Conservation (phyloP, 108 stramenopile species). For the Skeletonema grethae region DNA sequence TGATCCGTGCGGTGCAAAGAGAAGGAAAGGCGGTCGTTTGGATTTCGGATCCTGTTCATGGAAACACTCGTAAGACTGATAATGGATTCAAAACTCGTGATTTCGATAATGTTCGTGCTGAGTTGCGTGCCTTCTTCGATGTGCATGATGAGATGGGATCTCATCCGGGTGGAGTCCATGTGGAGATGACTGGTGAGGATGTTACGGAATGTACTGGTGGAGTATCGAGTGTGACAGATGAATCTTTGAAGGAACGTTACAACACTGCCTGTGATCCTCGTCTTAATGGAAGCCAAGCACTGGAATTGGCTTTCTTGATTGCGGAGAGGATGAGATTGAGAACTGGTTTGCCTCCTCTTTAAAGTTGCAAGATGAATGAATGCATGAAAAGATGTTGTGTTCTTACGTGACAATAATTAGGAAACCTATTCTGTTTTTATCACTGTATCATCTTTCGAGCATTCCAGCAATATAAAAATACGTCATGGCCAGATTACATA, state of each 20-base stretch:
- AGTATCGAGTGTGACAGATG: conserved; percentile 82
- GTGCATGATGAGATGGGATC: conserved; percentile 98
- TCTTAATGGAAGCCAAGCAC: conserved; percentile 96
- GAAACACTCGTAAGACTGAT: conserved; percentile 96
- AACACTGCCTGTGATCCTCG: conserved; percentile 97
- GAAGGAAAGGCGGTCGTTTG: conserved; percentile 96
- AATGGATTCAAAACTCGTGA: conserved; percentile 95
- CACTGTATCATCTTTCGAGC: too few relatives aligned
- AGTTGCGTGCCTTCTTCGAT: conserved; percentile 98
- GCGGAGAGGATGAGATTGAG: conserved; percentile 92
- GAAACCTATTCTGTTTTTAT: too few relatives aligned
- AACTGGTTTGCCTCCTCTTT: conserved; percentile 80
- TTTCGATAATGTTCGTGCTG: conserved; percentile 93
- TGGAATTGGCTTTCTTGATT: conserved; percentile 97
- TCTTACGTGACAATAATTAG: conserved; percentile 1
- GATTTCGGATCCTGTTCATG: conserved; percentile 98
- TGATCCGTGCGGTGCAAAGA: conserved; percentile 96
- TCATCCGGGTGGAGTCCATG: conserved; percentile 96
- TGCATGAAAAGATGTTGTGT: conserved; percentile 1
- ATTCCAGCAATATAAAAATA: too few relatives aligned
- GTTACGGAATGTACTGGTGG: conserved; percentile 99
- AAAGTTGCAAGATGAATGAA: neutral
- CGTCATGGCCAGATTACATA: too few relatives aligned
- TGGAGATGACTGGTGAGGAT: conserved; percentile 98
- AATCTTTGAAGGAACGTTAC: conserved; percentile 83